Evolutionary conservation across 305 asterid species (phyloP), one percentile per base, ranked within the genome.

Genomic region (Fraxinus sp.): DNA sequence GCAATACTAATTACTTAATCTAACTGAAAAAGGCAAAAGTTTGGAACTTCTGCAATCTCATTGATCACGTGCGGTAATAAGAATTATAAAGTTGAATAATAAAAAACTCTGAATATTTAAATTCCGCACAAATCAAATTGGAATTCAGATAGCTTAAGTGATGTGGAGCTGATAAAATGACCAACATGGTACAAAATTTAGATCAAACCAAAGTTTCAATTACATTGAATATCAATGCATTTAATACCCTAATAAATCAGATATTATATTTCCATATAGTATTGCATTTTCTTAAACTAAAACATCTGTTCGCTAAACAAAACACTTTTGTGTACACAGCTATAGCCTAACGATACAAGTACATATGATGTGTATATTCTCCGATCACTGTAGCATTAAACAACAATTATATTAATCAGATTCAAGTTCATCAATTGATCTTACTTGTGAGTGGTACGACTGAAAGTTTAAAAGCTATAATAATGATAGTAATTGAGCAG

Each of bases 401-500:
- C 43, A 57, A n/a, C 10, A 18, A 77, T 75, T 28, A 68, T 30
- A 68, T 30, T 28, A 4, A 26, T 74, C 82, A 70, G 16, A 28
- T 22, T 9, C 73, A 22, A 81, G 68, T 10, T 74, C 59, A 79
- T 77, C 80, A 77, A 49, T 5, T 14, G 11, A 77, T 49, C 46
- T 32, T 32, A 16, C 49, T 55, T 55, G 64, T 55, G 43, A 0
- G 49, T n/a, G 80, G 28, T 30, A 28, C 6, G 39, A 41, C 55
- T 11, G 70, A 24, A 22, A 79, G 77, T 77, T 28, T 55, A 78
- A 66, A 41, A n/a, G 22, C 64, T 62, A 66, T 39, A 80, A 75
- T 80, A 35, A 55, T 55, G 64, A 78, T 76, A 77, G 26, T 36
- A 81, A 79, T 59, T 24, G 37, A 71, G 22, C 78, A 75, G 80